These are phyloP conservation scores for Isatis tinctoria DNA, from an alignment of 345 rosid genomes.

Conservation along the genomic window DNA sequence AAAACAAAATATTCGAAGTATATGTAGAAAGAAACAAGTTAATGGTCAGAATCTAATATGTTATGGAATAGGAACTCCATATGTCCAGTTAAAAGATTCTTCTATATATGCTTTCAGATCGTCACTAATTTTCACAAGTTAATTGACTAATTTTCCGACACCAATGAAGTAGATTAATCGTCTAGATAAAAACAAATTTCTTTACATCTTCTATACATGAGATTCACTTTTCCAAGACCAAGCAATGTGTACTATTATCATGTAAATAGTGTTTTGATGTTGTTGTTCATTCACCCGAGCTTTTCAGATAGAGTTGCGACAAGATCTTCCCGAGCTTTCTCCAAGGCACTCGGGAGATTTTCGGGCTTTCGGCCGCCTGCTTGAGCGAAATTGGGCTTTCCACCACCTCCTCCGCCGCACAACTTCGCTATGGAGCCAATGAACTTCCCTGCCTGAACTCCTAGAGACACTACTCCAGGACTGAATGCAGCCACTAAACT, in stretches of 20 bases:
- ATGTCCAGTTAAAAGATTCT: too few relatives aligned
- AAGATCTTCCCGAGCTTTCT: conserved; percentile 67
- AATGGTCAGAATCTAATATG: too few relatives aligned
- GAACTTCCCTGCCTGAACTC: conserved; percentile 88
- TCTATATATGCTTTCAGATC: too few relatives aligned
- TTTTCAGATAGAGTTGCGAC: conserved; percentile 51
- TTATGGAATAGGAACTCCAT: too few relatives aligned
- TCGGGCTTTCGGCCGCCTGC: conserved; percentile 92
- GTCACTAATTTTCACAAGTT: too few relatives aligned
- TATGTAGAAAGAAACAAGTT: too few relatives aligned
- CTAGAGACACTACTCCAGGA: conserved; percentile 61
- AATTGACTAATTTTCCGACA: too few relatives aligned
- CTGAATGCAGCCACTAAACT: conserved; percentile 91
- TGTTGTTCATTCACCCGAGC: conserved; percentile 25
- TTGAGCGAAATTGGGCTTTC: conserved; percentile 91
- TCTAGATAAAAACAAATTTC: not conserved
- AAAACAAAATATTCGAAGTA: too few relatives aligned
- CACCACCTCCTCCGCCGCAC: conserved; percentile 97
- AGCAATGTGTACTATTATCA: not conserved
- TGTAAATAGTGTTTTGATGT: not conserved
- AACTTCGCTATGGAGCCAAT: conserved; percentile 76
- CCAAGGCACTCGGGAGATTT: conserved; percentile 61
- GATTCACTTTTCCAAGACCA: not conserved
- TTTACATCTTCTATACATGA: not conserved
- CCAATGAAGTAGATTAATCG: too few relatives aligned